Percentiles rank a stretch among this genome's conserved stretches.
Conservation (phyloP, 2,329 filamentous ascomycete genomes). For the Pezicula carpinea region DNA sequence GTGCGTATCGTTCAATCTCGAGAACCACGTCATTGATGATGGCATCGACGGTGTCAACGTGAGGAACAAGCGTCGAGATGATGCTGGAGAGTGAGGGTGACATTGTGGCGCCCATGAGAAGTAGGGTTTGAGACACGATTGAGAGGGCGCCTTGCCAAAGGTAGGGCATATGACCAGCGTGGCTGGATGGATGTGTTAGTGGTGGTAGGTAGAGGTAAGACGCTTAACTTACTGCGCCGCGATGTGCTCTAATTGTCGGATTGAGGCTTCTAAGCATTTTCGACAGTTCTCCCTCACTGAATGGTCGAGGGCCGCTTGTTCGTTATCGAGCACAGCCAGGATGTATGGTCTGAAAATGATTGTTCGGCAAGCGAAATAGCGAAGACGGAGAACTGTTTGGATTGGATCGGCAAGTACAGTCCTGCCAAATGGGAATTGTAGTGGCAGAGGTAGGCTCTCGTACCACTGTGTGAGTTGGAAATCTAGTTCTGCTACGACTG, state of each 20-base stretch:
- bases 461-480: constrained; percentile 84
- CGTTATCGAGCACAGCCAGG: constrained; percentile 72
- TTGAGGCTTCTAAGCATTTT: constrained; percentile 75
- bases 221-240: constrained; percentile 60
- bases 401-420: constrained; percentile 66
- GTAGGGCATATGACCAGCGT: constrained; percentile 80
- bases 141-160: constrained; percentile 81
- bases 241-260: constrained; percentile 76
- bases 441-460: constrained; percentile 66
- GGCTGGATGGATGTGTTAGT: constrained; percentile 40
- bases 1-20: constrained; percentile 70
- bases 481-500: constrained; percentile 74
- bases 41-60: constrained; percentile 60
- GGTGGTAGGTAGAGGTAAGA: neutral
- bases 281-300: constrained; percentile 73
- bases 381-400: constrained; percentile 72
- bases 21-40: constrained; percentile 75
- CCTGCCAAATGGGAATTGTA: constrained; percentile 73
- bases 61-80: constrained; percentile 52
- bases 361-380: constrained; percentile 81
- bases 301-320: constrained; percentile 65
- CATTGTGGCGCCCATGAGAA: constrained; percentile 83
- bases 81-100: constrained; percentile 65
- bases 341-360: constrained; percentile 86
- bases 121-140: constrained; percentile 74